phyloP scores from a whole-genome alignment of 805 yeast genomes.

The Metschnikowia vanudenii region DNA sequence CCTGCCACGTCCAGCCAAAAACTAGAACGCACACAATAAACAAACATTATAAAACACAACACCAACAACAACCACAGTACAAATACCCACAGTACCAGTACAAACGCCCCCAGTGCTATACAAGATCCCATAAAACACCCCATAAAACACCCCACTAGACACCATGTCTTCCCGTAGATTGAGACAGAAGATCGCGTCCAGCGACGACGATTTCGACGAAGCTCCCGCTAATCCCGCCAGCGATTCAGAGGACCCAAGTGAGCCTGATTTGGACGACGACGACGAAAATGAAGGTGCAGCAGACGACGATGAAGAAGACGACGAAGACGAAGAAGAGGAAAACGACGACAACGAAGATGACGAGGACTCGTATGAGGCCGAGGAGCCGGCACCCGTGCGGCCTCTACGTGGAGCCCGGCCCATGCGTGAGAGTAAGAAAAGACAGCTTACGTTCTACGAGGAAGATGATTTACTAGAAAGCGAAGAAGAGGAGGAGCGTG shows the following conservation, averaged over 20 bases:
- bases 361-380: constrained; percentile 13
- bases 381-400: constrained; percentile 10
- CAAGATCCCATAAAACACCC: too few species aligned
- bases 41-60: not conserved
- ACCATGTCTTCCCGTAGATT: constrained; percentile 8
- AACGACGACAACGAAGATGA: constrained; percentile 12
- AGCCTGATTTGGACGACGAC: constrained; percentile 14
- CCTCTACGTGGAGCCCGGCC: constrained; percentile 15
- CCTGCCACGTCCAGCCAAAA: not conserved
- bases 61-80: too few species aligned
- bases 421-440: constrained; percentile 31
- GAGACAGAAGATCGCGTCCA: constrained; percentile 7
- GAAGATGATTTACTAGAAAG: constrained; percentile 34
- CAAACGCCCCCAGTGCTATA: too few species aligned
- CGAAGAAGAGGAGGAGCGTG: constrained; percentile 24
- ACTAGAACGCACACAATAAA: not conserved
- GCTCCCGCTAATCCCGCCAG: constrained; percentile 8
- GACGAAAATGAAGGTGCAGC: constrained; percentile 10
- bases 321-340: constrained; percentile 12
- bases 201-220: constrained; percentile 18
- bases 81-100: too few species aligned
- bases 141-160: too few species aligned
- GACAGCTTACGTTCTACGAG: constrained; percentile 39
- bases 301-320: too few species aligned
- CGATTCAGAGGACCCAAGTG: constrained; percentile 19